These are phyloP conservation scores for Rubia peregrina DNA, from an alignment of 305 asterid species.

Conservation along the genomic window DNA sequence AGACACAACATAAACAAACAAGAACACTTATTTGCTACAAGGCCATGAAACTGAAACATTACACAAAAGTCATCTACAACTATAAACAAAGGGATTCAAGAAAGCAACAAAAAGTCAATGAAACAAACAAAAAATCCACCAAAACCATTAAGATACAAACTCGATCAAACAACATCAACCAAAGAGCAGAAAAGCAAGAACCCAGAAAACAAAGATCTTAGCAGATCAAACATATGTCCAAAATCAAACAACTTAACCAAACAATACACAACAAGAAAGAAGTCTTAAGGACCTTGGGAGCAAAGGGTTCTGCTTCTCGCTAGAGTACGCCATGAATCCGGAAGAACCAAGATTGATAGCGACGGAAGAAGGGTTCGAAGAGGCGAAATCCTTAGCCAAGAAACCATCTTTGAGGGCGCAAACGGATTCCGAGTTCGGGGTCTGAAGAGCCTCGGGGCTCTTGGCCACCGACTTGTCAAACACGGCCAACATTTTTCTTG, in stretches of 20 bases:
- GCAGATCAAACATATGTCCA: background rate
- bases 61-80: background rate
- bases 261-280: background rate
- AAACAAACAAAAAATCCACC: background rate
- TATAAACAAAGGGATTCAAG: background rate
- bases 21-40: background rate
- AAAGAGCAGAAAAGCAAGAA: background rate
- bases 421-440: conserved; percentile 31
- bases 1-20: background rate
- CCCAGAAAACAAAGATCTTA: background rate
- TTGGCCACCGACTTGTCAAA: conserved; percentile 84
- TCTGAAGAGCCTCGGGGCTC: conserved; percentile 80
- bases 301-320: conserved; percentile 54
- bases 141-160: background rate
- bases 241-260: background rate
- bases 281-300: conserved; percentile 52
- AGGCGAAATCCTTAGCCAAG: conserved; percentile 64
- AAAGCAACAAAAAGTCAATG: background rate
- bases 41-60: background rate
- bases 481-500: conserved; percentile 62
- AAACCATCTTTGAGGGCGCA: conserved; percentile 74
- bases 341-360: conserved; percentile 64
- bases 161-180: background rate
- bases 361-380: conserved; percentile 58
- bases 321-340: conserved; percentile 68